Base-by-base conservation (phyloP, 2,329 filamentous ascomycete genomes). In the Pyrenochaeta sp. region DNA sequence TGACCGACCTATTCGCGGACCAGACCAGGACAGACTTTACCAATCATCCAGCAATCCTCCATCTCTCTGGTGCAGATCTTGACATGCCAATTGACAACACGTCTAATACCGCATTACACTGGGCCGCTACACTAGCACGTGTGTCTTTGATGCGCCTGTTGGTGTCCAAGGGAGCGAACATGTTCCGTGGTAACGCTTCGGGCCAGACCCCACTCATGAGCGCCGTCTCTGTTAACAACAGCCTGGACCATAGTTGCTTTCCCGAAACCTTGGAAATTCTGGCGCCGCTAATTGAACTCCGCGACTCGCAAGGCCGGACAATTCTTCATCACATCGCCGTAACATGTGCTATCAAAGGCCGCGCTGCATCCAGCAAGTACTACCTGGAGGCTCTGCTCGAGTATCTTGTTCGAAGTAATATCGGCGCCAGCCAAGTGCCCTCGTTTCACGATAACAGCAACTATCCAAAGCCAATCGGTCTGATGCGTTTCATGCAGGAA, bases 301-400 rank as follows among this genome's bases (percentile, higher is more conserved):
- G 90, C 15, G 94, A 99, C 68, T 84, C 89, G 30, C 91, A 91
- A 69, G 92, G 92, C 7, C 82, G 94, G 24, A 97, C 93, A 0
- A 91, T 97, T 10, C 77, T 99, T 17, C 94, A 99, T 65, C 94
- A 99, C 65, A 97, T 99, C 60, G 92, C 94, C 4, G 85, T 97
- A 22, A 95, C 94, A 11, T 96, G 92, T 50, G 94, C 92, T 6
- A 94, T 97, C 61, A 96, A 96, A 67, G 93, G 93, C 6, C 85
- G 94, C 35, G 92, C 90, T 44, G 86, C 90, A 28, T 93, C 94
- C 15, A 96, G 91, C 67, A 89, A 93, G 55, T 96, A 97, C 68
- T 99, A 99, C 62, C 83, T 99, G 2, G 94, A 99, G 72, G 93
- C 90, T 19, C 79, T 99, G 8, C 79, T 99, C 1, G 93, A 96